These are phyloP conservation scores for Castanea crenata DNA, from an alignment of 306 rosid species.

Conservation along the genomic window DNA sequence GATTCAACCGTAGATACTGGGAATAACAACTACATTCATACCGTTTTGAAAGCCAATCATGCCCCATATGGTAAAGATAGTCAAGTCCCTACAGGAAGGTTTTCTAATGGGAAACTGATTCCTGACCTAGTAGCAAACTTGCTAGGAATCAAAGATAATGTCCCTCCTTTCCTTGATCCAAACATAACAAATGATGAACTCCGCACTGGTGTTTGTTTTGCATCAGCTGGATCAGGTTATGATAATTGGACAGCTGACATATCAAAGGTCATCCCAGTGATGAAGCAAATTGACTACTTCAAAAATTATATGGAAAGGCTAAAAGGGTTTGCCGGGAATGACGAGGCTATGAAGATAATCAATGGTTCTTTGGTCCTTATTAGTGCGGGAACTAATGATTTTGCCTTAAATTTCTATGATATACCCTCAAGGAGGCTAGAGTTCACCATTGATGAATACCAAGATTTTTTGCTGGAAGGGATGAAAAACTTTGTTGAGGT, in stretches of 20 bases:
- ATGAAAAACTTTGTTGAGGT: constrained; percentile 47
- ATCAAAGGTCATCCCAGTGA: constrained; percentile 33
- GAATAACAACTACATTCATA: constrained; percentile 56
- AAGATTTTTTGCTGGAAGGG: constrained; percentile 49
- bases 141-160: constrained; percentile 44
- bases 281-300: constrained; percentile 49
- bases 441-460: constrained; percentile 45
- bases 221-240: constrained; percentile 48
- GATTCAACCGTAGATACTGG: constrained; percentile 65
- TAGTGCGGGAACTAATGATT: constrained; percentile 71
- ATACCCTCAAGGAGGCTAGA: constrained; percentile 39
- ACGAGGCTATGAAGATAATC: constrained; percentile 31
- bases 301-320: constrained; percentile 42
- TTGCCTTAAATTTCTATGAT: constrained; percentile 47
- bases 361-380: constrained; percentile 40
- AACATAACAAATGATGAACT: constrained; percentile 39
- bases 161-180: constrained; percentile 60
- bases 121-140: constrained; percentile 52
- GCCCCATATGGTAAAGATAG: constrained; percentile 60
- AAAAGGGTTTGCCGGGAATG: constrained; percentile 39
- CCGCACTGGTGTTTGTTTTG: constrained; percentile 65
- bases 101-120: constrained; percentile 57
- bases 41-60: constrained; percentile 46
- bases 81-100: constrained; percentile 60
- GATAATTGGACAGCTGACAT: constrained; percentile 44